Conservation (phyloP, 805 yeast genomes). For the Yarrowia sp. region DNA sequence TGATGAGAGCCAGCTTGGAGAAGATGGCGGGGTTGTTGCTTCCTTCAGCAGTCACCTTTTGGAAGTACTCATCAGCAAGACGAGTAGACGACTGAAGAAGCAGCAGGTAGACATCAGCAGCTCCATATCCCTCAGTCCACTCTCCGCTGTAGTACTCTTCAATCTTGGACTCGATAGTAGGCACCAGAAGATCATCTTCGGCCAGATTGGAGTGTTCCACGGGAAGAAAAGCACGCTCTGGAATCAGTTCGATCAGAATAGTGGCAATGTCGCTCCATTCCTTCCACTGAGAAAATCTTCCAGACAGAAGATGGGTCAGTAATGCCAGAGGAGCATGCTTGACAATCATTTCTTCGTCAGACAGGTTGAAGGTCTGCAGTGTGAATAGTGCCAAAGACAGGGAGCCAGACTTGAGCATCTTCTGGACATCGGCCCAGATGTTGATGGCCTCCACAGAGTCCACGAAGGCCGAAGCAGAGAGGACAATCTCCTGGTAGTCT, state of each 20-base stretch:
- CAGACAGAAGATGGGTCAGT: slow-evolving; percentile 34
- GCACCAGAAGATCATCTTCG: slow-evolving; percentile 29
- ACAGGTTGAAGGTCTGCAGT: slow-evolving; percentile 63
- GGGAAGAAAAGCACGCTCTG: slow-evolving; percentile 62
- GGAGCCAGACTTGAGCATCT: slow-evolving; percentile 35
- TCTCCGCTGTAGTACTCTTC: slow-evolving; percentile 8
- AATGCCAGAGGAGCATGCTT: slow-evolving; percentile 74
- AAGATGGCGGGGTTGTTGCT: slow-evolving; percentile 21
- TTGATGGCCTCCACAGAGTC: slow-evolving; percentile 79
- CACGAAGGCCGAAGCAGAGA: slow-evolving; percentile 66
- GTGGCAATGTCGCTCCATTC: slow-evolving; percentile 39
- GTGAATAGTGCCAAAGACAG: slow-evolving; percentile 57
- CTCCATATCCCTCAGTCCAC: neutral
- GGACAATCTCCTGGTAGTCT: slow-evolving; percentile 48
- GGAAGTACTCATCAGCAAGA: slow-evolving; percentile 1
- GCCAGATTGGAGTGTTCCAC: slow-evolving; percentile 44
- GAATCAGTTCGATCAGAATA: slow-evolving; percentile 52
- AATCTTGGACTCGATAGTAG: slow-evolving; percentile 31
- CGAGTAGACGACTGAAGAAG: neutral
- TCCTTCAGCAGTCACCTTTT: neutral
- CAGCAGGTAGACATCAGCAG: slow-evolving; percentile 10
- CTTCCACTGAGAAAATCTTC: slow-evolving; percentile 2
- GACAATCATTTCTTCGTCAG: slow-evolving; percentile 82
- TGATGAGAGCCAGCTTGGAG: slow-evolving; percentile 11
- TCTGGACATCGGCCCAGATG: slow-evolving; percentile 58